Percentiles rank a stretch among this genome's conserved stretches.
Conservation (phyloP, 2,329 filamentous ascomycete genomes). For the Aspergillus floridensis region DNA sequence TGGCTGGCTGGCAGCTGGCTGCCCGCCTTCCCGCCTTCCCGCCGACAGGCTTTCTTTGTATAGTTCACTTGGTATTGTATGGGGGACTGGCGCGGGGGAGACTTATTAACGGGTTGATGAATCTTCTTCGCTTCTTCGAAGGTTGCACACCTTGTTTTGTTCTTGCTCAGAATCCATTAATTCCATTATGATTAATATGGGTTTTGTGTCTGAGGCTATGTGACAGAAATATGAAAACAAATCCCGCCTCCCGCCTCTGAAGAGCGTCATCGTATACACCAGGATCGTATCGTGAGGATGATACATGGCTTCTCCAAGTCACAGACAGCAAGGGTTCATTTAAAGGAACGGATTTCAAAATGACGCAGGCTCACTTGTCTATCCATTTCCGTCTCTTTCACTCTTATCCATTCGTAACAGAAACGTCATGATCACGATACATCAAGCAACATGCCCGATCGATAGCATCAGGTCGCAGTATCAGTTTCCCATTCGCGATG, state of each 20-base stretch:
- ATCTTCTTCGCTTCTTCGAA: neutral
- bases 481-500: neutral
- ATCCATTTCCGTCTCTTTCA: neutral
- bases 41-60: no score
- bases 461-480: neutral
- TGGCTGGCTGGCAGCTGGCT: slow-evolving; percentile 15
- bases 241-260: neutral
- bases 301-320: neutral
- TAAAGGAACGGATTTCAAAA: neutral
- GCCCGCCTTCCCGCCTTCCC: neutral
- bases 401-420: neutral
- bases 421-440: neutral
- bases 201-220: neutral
- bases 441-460: neutral
- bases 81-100: neutral
- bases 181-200: neutral
- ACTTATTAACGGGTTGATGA: neutral
- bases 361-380: neutral
- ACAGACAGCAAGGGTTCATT: neutral
- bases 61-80: neutral
- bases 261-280: neutral
- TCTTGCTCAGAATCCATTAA: neutral
- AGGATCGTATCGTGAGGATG: neutral
- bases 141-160: neutral
- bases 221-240: neutral